Base-by-base conservation (phyloP, 192 early-diverging fungal genomes). In the Helicostylum pulchrum region DNA sequence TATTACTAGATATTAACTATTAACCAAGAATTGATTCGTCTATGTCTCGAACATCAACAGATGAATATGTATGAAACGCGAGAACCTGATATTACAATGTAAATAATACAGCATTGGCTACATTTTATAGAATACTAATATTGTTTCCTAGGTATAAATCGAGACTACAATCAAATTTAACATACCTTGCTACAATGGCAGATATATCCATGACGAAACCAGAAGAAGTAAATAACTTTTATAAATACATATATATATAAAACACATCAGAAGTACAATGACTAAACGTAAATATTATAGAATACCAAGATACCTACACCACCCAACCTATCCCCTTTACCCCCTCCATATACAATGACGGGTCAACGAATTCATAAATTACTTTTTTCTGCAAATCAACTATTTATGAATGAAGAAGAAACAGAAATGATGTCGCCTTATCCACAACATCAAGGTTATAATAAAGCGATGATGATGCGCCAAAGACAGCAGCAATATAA, bases 151-250 rank as follows among this genome's bases (percentile, higher is more conserved):
- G 64, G 60, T 73, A 73, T 53, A 61, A 73, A 67, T 46, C 61
- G 52, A 49, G 71, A 39, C 57, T 73, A 44, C 71, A 73, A 49
- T 73, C 71, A 6, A 73, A 73, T 36, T 48, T 73, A 39, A 73
- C 71, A 3, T 73, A 73, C 51, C 46, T 73, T 26, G 71, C 71
- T 19, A 73, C 71, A n/a, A 68, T 68, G 66, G 71, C 66, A 32
- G 71, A 73, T 55, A 60, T 65, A 43, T 59, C 69, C 3, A 60
- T 70, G 47, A 51, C 65, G 7, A 71, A 71, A 20, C 69, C 62
- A 19, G 69, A 56, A 44, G 69, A 71, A 31, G 69, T 39, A 39
- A 9, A 9, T 14, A 17, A 66, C 26, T 26, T 26, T 26, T 26
- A 2, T 26, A 26, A 26, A 26, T n/a, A n/a, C n/a, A n/a, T n/a